These are phyloP conservation scores for Dissophora ornata DNA, from an alignment of 192 early-diverging fungal genomes.

Conservation along the genomic window DNA sequence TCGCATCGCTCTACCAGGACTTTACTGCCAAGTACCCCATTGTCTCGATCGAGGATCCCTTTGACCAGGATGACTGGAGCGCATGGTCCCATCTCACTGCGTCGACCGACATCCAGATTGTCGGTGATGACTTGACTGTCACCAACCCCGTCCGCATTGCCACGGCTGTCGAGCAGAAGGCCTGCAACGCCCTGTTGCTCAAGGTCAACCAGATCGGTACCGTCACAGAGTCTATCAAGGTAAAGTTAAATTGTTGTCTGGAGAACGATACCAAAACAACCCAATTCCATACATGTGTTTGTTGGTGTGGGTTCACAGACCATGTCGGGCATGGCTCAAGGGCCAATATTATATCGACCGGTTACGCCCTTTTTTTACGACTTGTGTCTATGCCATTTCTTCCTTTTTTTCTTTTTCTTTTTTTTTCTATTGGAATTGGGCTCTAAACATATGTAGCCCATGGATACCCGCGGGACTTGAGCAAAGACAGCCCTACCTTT, in stretches of 20 bases:
- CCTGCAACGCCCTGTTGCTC: conserved; percentile 93
- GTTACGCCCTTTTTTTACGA: too few relatives aligned
- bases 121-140: conserved; percentile 98
- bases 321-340: too few relatives aligned
- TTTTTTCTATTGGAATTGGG: too few relatives aligned
- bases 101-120: conserved; percentile 81
- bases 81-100: conserved; percentile 85
- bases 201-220: conserved; percentile 99
- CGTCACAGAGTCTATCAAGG: conserved; percentile 90
- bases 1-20: conserved; percentile 84
- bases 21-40: conserved; percentile 90
- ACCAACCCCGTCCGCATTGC: conserved; percentile 95
- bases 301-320: too few relatives aligned
- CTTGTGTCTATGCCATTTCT: too few relatives aligned
- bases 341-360: too few relatives aligned
- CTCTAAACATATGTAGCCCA: too few relatives aligned
- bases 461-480: too few relatives aligned
- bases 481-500: too few relatives aligned
- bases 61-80: conserved; percentile 99
- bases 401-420: too few relatives aligned
- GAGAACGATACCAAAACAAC: too few relatives aligned
- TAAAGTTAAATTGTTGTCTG: conserved; percentile 8
- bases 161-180: conserved; percentile 92
- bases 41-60: conserved; percentile 98
- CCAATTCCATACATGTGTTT: too few relatives aligned